Evolutionary conservation across 495 filamentous ascomycete genomes (phyloP).

Genomic region (Cryomyces minteri): DNA sequence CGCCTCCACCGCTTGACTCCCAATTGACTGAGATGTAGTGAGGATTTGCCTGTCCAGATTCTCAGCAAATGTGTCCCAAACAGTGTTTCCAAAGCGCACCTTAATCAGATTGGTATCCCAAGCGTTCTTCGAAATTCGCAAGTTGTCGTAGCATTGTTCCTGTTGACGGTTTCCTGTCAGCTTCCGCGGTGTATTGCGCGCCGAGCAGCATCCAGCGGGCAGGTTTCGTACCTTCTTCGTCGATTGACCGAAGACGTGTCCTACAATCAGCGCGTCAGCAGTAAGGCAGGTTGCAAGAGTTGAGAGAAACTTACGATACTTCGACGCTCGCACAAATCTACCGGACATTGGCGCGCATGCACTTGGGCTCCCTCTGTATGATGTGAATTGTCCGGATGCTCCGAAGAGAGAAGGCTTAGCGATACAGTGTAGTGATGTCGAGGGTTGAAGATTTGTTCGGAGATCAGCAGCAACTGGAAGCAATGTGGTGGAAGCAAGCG

Average conservation of each 20-base stretch:
- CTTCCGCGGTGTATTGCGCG: background rate
- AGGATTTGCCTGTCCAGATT: constrained; percentile 57
- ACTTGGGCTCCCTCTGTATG: too few species aligned
- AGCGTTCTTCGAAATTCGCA: constrained; percentile 86
- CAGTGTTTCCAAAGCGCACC: constrained; percentile 27
- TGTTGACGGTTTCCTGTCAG: constrained; percentile 10
- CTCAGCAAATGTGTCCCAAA: constrained; percentile 1
- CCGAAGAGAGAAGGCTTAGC: too few species aligned
- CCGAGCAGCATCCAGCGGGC: background rate
- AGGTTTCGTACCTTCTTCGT: constrained; percentile 58
- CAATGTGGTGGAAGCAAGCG: too few species aligned
- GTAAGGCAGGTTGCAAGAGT: constrained; percentile 14
- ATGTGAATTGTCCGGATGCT: too few species aligned
- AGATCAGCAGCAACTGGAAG: too few species aligned
- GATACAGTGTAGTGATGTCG: too few species aligned
- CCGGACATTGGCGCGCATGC: constrained; percentile 49
- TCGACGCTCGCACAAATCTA: constrained; percentile 94
- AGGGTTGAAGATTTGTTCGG: too few species aligned
- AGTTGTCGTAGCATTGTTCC: constrained; percentile 93
- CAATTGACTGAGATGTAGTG: constrained; percentile 93
- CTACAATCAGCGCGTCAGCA: constrained; percentile 29
- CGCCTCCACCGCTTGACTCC: constrained; percentile 60
- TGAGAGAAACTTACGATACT: constrained; percentile 64
- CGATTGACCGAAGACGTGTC: constrained; percentile 91
- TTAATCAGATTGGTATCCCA: constrained; percentile 99